Evolutionary conservation across 2,329 filamentous ascomycete genomes (phyloP).

Genomic region (Beauveria sp.): DNA sequence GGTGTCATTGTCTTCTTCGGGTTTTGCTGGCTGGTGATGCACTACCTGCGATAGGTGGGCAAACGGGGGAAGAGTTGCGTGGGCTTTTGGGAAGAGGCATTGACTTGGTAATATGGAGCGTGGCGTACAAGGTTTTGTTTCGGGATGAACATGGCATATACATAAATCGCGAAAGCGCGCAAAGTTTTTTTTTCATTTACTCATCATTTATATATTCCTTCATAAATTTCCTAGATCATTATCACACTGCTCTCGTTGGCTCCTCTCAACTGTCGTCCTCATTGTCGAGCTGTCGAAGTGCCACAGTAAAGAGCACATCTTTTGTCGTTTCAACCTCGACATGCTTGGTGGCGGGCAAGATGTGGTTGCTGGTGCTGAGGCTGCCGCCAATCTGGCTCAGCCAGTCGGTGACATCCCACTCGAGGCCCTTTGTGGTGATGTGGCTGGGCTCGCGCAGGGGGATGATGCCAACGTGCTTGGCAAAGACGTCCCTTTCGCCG

Average conservation of each 20-base stretch:
- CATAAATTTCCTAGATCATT: slow-evolving; percentile 8
- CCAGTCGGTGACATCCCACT: slow-evolving; percentile 89
- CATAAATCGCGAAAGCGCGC: background rate
- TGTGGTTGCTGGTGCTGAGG: slow-evolving; percentile 75
- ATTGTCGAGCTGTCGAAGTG: slow-evolving; percentile 37
- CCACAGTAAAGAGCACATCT: slow-evolving; percentile 68
- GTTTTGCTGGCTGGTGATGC: slow-evolving; percentile 87
- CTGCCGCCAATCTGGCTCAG: slow-evolving; percentile 64
- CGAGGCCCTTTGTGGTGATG: slow-evolving; percentile 73
- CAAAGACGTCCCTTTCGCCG: slow-evolving; percentile 48
- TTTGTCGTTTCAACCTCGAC: slow-evolving; percentile 56
- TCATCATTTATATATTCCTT: slow-evolving; percentile 2
- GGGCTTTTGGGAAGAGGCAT: background rate
- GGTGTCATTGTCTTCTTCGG: slow-evolving; percentile 79
- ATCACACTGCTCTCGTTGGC: background rate
- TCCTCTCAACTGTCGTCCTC: slow-evolving; percentile 22
- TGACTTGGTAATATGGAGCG: slow-evolving; percentile 11
- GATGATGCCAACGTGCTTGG: slow-evolving; percentile 76
- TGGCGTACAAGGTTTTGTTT: slow-evolving; percentile 9
- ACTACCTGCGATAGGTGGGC: slow-evolving; percentile 60
- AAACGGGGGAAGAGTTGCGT: background rate
- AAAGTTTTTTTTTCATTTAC: background rate
- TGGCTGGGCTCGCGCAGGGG: slow-evolving; percentile 70
- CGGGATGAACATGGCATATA: slow-evolving; percentile 3
- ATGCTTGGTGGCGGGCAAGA: slow-evolving; percentile 48